These are phyloP conservation scores for Sclerotinia borealis DNA, from an alignment of 2,329 filamentous ascomycete genomes.

Conservation along the genomic window DNA sequence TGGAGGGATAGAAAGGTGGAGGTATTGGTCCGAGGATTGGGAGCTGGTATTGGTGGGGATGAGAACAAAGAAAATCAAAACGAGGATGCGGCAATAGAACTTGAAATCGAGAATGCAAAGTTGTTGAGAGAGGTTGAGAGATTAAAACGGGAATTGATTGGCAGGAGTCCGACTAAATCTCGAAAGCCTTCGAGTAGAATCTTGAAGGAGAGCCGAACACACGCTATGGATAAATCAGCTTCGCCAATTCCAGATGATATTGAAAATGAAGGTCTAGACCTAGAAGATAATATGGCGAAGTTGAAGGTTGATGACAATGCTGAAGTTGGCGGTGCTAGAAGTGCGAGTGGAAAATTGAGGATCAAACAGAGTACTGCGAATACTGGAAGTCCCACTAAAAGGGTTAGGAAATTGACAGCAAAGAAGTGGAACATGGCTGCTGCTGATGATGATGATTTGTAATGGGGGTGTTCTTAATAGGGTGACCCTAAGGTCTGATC, in stretches of 20 bases:
- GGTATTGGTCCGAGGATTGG: constrained; percentile 52
- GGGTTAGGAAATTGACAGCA: constrained; percentile 27
- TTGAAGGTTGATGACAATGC: background rate
- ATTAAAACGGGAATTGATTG: constrained; percentile 57
- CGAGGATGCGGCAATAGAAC: constrained; percentile 44
- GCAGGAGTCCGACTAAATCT: constrained; percentile 40
- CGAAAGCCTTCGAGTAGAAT: constrained; percentile 2
- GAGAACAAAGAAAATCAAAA: constrained; percentile 56
- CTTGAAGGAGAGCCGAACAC: background rate
- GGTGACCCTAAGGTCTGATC: background rate
- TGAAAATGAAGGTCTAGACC: constrained; percentile 13
- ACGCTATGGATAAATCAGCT: background rate
- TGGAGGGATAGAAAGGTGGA: constrained; percentile 87
- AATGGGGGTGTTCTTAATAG: background rate
- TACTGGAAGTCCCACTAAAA: constrained; percentile 24
- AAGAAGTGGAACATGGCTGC: constrained; percentile 31
- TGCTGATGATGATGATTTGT: constrained; percentile 24
- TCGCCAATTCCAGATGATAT: background rate
- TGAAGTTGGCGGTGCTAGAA: background rate
- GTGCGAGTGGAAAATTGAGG: background rate
- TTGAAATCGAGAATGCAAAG: constrained; percentile 66
- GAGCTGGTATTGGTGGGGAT: constrained; percentile 17
- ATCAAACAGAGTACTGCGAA: background rate
- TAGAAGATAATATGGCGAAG: background rate
- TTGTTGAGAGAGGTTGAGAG: constrained; percentile 59